Evolutionary conservation across 208 protist species (phyloP), one percentile per base, ranked within the genome.

Genomic region (Trypanosoma melophagium): DNA sequence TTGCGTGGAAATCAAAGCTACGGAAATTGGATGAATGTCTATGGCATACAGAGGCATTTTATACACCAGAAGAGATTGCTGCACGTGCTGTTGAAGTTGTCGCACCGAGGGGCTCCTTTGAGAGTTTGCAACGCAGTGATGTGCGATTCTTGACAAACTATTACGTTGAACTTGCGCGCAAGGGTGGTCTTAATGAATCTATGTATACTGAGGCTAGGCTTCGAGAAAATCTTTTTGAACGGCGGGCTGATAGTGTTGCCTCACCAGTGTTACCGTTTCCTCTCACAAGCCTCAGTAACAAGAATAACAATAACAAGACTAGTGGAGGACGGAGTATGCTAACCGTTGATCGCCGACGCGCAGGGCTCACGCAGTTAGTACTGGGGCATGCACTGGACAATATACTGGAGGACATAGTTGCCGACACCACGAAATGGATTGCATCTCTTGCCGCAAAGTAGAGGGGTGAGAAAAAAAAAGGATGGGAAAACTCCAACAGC

Each of bases 391-490:
- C 74, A 14, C 63, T 93, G 12, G 79, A 85, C 13, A 88, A 87
- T 42, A 60, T 93, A 21, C 64, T 88, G 65, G 62, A 87, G 13
- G 79, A 86, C 19, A 58, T 90, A 25, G 51, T 90, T 8, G 70
- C 66, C 3, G 87, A 93, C 60, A 87, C 87, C 28, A 69, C 77
- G 25, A 73, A 56, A 2, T 93, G 87, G 87, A 51, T 92, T n/a
- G 59, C 63, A 13, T 60, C 53, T 22, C 13, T 62, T 70, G 53
- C 25, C 3, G 24, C 10, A 3, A 63, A 67, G 22, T 51, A 63
- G 41, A 67, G 56, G 38, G 14, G 21, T 51, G 28, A 59, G n/a
- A 64, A 17, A n/a, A 68, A 60, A 60, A 5, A 35, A 35, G 3
- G 5, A 35, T 35, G 28, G 5, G 28, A 35, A 35, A 5, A 35